Evolutionary conservation across 106 monocot genomes (phyloP).

Genomic region (Posidonia australis): DNA sequence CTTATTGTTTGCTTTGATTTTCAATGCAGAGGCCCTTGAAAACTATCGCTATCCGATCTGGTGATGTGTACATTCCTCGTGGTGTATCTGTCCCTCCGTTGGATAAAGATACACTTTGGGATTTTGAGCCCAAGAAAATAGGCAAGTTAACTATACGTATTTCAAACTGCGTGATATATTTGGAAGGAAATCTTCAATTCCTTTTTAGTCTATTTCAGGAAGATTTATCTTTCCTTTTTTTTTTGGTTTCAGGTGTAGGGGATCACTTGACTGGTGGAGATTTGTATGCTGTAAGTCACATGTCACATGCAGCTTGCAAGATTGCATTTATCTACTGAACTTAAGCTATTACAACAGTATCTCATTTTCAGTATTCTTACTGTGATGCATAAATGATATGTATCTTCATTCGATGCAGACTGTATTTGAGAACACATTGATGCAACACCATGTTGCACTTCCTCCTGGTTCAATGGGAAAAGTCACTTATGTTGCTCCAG

Average conservation of each 20-base stretch:
- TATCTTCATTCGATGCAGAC: constrained; percentile 28
- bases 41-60: constrained; percentile 92
- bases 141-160: constrained; percentile 23
- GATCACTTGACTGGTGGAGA: constrained; percentile 4
- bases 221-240: background rate
- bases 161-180: background rate
- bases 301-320: background rate
- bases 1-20: constrained; percentile 4
- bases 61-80: constrained; percentile 98
- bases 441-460: constrained; percentile 82
- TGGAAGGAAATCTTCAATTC: background rate
- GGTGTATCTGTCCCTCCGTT: constrained; percentile 97
- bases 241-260: background rate
- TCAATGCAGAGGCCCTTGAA: constrained; percentile 62
- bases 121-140: constrained; percentile 83
- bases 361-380: no score
- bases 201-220: background rate
- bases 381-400: background rate
- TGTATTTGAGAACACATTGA: constrained; percentile 89
- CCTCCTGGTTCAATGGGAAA: constrained; percentile 99
- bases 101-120: constrained; percentile 87
- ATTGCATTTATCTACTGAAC: background rate
- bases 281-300: constrained; percentile 1
- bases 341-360: no score
- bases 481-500: constrained; percentile 65